These are phyloP conservation scores for Scheffersomyces quercinus DNA, from an alignment of 1,139 yeast species.

Conservation along the genomic window DNA sequence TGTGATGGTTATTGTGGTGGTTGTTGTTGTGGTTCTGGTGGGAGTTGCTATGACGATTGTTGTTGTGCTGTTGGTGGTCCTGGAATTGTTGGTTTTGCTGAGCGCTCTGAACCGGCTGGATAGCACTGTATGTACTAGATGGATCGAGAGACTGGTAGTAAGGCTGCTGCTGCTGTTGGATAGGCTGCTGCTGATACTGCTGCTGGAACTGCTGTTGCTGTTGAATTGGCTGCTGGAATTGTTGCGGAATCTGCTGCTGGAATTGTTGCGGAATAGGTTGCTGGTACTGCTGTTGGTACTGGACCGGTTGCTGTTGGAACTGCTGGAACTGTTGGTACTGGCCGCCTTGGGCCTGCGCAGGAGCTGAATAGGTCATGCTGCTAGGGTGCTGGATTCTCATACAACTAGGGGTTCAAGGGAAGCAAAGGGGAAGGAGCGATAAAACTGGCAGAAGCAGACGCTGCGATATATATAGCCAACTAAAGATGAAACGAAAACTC, in stretches of 20 bases:
- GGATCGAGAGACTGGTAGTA: not conserved
- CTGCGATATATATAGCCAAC: too few species aligned
- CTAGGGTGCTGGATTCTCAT: slow-evolving; percentile 1
- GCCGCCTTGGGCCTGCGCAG: not conserved
- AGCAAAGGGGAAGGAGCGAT: too few species aligned
- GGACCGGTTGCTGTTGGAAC: not conserved
- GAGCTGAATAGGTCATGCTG: not conserved
- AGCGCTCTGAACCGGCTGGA: not conserved
- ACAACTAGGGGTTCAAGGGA: not conserved
- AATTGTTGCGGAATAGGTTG: not conserved
- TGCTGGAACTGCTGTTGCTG: not conserved
- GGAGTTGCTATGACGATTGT: not conserved
- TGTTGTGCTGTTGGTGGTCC: not conserved
- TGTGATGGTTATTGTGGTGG: not conserved
- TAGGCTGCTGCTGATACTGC: slow-evolving; percentile 1
- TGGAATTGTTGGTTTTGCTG: slow-evolving; percentile 1
- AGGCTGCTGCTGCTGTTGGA: not conserved
- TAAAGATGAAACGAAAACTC: too few species aligned
- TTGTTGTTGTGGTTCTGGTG: not conserved
- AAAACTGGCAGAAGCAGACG: too few species aligned
- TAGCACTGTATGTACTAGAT: not conserved
- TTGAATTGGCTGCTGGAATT: not conserved
- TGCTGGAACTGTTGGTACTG: slow-evolving; percentile 1
- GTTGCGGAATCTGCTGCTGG: not conserved
- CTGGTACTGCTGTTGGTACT: slow-evolving; percentile 1